Conservation (phyloP, 495 filamentous ascomycete species). For the Annulohypoxylon nitens region DNA sequence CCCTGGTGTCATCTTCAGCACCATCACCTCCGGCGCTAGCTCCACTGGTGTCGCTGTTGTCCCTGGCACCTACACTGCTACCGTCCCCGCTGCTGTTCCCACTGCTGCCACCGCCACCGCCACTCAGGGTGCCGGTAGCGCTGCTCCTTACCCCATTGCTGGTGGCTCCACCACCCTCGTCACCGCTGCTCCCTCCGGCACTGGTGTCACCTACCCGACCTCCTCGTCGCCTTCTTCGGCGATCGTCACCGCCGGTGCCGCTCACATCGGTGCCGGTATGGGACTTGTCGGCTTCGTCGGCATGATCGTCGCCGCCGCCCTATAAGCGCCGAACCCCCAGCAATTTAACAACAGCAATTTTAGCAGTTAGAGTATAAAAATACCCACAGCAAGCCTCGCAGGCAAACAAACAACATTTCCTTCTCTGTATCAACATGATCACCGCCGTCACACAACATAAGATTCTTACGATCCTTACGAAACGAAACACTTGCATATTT, state of each 20-base stretch:
- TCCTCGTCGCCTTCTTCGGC: constrained; percentile 33
- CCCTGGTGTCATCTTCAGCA: constrained; percentile 80
- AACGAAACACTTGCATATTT: constrained; percentile 45
- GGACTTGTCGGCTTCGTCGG: constrained; percentile 49
- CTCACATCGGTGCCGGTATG: constrained; percentile 54
- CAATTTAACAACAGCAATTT: background rate
- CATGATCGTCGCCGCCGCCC: constrained; percentile 50
- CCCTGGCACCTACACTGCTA: constrained; percentile 59
- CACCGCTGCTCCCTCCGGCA: constrained; percentile 45
- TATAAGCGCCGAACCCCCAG: constrained; percentile 47
- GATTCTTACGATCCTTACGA: constrained; percentile 62
- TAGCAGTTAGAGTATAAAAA: background rate
- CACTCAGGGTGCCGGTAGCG: constrained; percentile 23
- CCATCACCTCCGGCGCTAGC: constrained; percentile 57
- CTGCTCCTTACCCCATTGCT: constrained; percentile 47
- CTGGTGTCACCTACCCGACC: constrained; percentile 50
- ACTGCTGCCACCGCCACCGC: constrained; percentile 25
- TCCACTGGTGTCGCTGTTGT: constrained; percentile 61
- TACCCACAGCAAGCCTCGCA: constrained; percentile 20
- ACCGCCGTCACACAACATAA: constrained; percentile 36
- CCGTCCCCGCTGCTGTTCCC: constrained; percentile 38
- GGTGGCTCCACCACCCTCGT: constrained; percentile 43
- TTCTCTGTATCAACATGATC: constrained; percentile 45
- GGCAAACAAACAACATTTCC: constrained; percentile 22
- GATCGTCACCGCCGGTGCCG: constrained; percentile 54